Evolutionary conservation across 441 rosid genomes (phyloP), one percentile per base, ranked within the genome.

Genomic region (Lepidium campestre): DNA sequence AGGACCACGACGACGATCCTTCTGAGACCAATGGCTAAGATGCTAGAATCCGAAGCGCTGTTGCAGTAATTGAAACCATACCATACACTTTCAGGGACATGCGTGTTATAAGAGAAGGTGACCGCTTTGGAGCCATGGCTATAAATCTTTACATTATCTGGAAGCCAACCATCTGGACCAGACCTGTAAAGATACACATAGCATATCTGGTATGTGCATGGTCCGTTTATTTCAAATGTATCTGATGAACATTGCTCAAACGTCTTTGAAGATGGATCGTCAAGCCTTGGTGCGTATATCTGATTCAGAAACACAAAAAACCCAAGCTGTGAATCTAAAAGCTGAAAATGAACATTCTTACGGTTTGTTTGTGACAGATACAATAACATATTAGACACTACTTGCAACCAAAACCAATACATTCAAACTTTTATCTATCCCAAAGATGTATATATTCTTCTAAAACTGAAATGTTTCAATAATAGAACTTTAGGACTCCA

Each of bases 131-230:
- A 68, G 61, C 76, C 64, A 39, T 80, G 49, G 25, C 80, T 77
- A 14, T 46, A 79, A 18, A 87, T 78, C 40, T 63, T 68, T 52
- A 87, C 84, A 25, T 29, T 83, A 25, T 74, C 82, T 1, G 93
- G 93, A 25, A 75, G 81, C 93, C 93, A 87, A 2, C 90, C 90
- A 49, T 85, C 93, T 0, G 77, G 79, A 19, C 93, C 93, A 7
- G 77, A 77, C 72, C 88, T 68, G 78, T 87, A 87, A 34, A 85
- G 79, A 68, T 87, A 87, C 7, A 80, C 71, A 18, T 79, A 87
- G 77, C 93, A 87, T 59, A 87, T 66, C 49, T 81, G 80, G 75
- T 85, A 78, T 0, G 88, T 75, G 37, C 90, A 87, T 1, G 86
- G 86, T 17, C 93, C 90, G 3, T 44, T 58, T 58, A 87, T 79